Conservation (phyloP, 768 basidiomycete species). For the Dioszegia aurantiaca region DNA sequence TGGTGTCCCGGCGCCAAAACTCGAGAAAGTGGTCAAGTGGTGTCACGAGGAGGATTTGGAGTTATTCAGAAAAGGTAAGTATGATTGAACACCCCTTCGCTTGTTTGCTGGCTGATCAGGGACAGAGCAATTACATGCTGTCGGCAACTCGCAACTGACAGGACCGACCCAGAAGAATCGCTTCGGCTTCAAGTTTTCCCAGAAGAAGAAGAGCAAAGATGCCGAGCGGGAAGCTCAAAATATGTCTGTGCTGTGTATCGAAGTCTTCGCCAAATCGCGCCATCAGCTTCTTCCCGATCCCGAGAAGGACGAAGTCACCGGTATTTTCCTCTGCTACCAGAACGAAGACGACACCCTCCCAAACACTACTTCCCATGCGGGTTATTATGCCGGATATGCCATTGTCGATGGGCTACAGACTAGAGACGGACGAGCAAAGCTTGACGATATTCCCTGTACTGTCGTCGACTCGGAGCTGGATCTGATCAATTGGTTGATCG, state of each 20-base stretch:
- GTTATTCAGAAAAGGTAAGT: constrained; percentile 19
- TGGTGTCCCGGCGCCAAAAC: constrained; percentile 63
- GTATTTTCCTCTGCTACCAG: constrained; percentile 73
- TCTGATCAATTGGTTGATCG: constrained; percentile 71
- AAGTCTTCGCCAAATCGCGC: constrained; percentile 72
- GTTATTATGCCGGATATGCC: constrained; percentile 49
- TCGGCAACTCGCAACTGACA: constrained; percentile 57
- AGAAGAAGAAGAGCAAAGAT: constrained; percentile 54
- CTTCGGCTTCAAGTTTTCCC: constrained; percentile 66
- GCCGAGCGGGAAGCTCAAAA: constrained; percentile 63
- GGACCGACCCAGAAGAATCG: constrained; percentile 73
- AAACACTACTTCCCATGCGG: constrained; percentile 33
- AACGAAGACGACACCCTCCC: constrained; percentile 52
- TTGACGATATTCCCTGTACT: constrained; percentile 54
- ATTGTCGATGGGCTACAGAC: constrained; percentile 34
- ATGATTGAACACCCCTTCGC: not conserved
- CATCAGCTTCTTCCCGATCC: constrained; percentile 65
- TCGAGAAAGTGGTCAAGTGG: constrained; percentile 61
- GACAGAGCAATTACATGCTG: constrained; percentile 16
- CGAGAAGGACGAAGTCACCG: constrained; percentile 63
- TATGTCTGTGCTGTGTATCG: constrained; percentile 78
- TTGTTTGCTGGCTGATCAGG: not conserved
- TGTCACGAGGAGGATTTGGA: constrained; percentile 52
- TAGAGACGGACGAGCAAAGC: constrained; percentile 28
- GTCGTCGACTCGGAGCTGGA: constrained; percentile 70